Evolutionary conservation across 2,329 filamentous ascomycete species (phyloP), one percentile per base, ranked within the genome.

Genomic region (Cladosporium sp.): DNA sequence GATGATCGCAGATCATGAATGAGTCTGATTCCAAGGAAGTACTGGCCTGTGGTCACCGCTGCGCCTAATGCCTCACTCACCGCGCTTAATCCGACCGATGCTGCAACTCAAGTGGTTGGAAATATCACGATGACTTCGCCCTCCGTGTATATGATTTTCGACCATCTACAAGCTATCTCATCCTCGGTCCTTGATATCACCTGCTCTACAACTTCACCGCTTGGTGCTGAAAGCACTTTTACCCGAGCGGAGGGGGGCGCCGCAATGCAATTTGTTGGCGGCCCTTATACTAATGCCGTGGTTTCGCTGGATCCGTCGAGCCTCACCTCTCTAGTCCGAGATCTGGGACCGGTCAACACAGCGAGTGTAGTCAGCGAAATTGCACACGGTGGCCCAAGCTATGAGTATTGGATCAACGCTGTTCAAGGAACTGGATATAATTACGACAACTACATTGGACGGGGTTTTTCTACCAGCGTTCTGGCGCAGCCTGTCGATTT

Each of bases 311-410:
- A 56, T 6, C 42, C 42, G 4, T 32, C 53, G 7, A 13, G 44
- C 36, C 44, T 56, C 4, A 28, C 28, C 4, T 47, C 39, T 37
- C 53, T 56, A n/a, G 53, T 56, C 6, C 32, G 53, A 22, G 53
- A 56, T 44, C 34, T 56, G 17, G 53, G 53, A n/a, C 42, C 53
- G 6, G 34, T 56, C 34, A 56, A 56, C 34, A 56, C 53, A 10
- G 53, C 53, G 10, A 56, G 53, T 34, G 53, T 56, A 8, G 53
- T 48, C 34, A 56, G 53, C 20, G 53, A 56, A 9, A 56, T 56
- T 6, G 53, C 53, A 28, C 53, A 56, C 17, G 42, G 53, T 12
- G 53, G 53, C 35, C 53, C 53, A 8, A 49, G 42, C 24, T 56
- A 56, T 44, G 39, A 3, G 1, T 20, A 56, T 32, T 56, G 53